Base-by-base conservation (phyloP, 148 eudicot species). In the Nepenthes gracilis region DNA sequence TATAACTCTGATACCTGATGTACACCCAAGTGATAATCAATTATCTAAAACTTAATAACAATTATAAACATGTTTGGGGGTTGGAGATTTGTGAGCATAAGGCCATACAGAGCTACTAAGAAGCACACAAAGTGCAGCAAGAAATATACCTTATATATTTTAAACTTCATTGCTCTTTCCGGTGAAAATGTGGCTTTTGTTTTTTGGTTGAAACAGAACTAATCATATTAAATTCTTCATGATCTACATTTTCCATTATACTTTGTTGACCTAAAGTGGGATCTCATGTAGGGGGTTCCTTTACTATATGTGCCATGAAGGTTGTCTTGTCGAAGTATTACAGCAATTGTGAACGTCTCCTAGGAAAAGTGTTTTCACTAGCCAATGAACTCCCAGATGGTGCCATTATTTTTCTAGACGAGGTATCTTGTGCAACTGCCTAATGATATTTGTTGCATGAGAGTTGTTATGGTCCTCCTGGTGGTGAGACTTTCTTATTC, bases 371-470 rank as follows among this genome's bases (percentile, higher is more conserved):
- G 45, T 89, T 93, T 67, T 76, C 95, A 36, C 95, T 93, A 60
- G 96, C 96, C 73, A 86, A 93, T 65, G 97, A 89, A 75, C 77
- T 93, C 67, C 81, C 87, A 45, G 78, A 83, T 60, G 99, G 99
- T 45, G 92, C 97, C 13, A 84, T 93, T 34, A 69, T 93, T 60
- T 93, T 93, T 63, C 82, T 93, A 43, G 99, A 93, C 66, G 99
- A 93, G 99, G 96, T 89, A 80, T 37, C 13, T 13, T 47, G 58
- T 50, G 54, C 54, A 10, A 3, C 54, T 40, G 43, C 7, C 4
- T 7, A 40, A 40, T 40, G 43, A 40, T 40, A 2, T 40, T 40
- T 40, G 43, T 7, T 40, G 43, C 43, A 40, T 40, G 7, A n/a
- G n/a, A n/a, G n/a, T n/a, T n/a, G n/a, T n/a, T n/a, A n/a, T n/a